phyloP scores from a whole-genome alignment of 2,329 filamentous ascomycete species.

The Ascochyta viciae-villosae region DNA sequence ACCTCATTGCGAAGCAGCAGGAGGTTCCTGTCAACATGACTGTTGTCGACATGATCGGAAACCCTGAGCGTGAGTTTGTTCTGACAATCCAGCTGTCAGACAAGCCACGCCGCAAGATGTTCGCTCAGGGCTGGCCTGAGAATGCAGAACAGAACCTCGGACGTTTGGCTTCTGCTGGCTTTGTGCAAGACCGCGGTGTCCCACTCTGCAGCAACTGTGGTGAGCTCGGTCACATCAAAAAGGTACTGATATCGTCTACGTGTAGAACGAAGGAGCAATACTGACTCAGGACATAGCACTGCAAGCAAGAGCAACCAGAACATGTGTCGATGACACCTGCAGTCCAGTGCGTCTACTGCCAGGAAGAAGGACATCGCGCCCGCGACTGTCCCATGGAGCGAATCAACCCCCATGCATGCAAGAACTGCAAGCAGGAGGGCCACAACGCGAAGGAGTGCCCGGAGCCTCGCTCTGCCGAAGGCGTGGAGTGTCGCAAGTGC shows the following conservation, averaged over 20 bases:
- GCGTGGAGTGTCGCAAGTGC: constrained; percentile 72
- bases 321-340: constrained; percentile 50
- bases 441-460: constrained; percentile 49
- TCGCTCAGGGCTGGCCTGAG: constrained; percentile 67
- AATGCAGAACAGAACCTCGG: constrained; percentile 65
- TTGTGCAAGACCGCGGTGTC: constrained; percentile 65
- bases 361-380: constrained; percentile 68
- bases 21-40: constrained; percentile 55
- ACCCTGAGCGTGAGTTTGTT: constrained; percentile 68
- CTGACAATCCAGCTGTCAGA: constrained; percentile 68
- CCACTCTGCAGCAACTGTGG: constrained; percentile 70
- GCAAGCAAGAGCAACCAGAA: constrained; percentile 65
- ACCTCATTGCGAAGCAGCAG: constrained; percentile 60
- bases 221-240: constrained; percentile 68
- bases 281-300: constrained; percentile 52
- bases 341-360: constrained; percentile 71
- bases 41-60: constrained; percentile 62
- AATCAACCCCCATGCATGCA: constrained; percentile 70
- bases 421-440: constrained; percentile 67
- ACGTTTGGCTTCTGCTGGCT: constrained; percentile 71
- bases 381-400: constrained; percentile 67
- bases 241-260: constrained; percentile 16
- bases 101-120: constrained; percentile 60
- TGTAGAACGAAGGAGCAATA: background rate
- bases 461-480: constrained; percentile 58